Conservation (phyloP, 306 rosid genomes). For the Erythrophleum fordii region DNA sequence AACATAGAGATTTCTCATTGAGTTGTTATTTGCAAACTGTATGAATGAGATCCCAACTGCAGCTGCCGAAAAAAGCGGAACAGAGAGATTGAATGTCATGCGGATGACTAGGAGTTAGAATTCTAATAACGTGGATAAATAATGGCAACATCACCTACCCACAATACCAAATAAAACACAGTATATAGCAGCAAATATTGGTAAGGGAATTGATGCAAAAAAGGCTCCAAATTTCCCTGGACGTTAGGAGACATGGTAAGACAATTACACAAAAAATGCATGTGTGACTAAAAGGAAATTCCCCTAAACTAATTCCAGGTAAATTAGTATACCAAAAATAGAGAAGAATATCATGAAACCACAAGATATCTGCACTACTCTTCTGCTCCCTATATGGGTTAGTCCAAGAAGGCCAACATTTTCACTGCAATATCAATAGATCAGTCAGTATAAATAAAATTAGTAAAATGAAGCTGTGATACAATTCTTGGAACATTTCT, state of each 20-base stretch:
- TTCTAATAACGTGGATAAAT: not conserved
- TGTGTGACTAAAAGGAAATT: not conserved
- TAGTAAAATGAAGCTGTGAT: not conserved
- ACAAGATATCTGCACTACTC: slow-evolving; percentile 92
- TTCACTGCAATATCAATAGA: slow-evolving; percentile 63
- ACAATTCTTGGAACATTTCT: slow-evolving; percentile 2
- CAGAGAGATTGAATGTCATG: not conserved
- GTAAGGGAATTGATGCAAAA: slow-evolving; percentile 91
- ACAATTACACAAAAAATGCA: slow-evolving; percentile 2
- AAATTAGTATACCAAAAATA: slow-evolving; percentile 67
- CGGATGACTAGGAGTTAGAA: not conserved
- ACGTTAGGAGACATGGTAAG: slow-evolving; percentile 29
- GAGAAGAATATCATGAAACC: slow-evolving; percentile 93
- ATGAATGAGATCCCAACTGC: slow-evolving; percentile 82
- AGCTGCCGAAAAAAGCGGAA: slow-evolving; percentile 54
- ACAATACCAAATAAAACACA: slow-evolving; percentile 86
- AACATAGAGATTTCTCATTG: slow-evolving; percentile 82
- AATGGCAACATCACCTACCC: slow-evolving; percentile 58
- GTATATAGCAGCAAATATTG: slow-evolving; percentile 88
- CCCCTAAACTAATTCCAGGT: not conserved
- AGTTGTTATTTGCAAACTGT: slow-evolving; percentile 67
- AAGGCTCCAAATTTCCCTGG: slow-evolving; percentile 96
- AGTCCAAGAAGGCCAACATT: slow-evolving; percentile 94
- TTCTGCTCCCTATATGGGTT: slow-evolving; percentile 92
- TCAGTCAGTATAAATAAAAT: not conserved